Conservation (phyloP, 2,329 filamentous ascomycete genomes). For the Botryotinia calthae region DNA sequence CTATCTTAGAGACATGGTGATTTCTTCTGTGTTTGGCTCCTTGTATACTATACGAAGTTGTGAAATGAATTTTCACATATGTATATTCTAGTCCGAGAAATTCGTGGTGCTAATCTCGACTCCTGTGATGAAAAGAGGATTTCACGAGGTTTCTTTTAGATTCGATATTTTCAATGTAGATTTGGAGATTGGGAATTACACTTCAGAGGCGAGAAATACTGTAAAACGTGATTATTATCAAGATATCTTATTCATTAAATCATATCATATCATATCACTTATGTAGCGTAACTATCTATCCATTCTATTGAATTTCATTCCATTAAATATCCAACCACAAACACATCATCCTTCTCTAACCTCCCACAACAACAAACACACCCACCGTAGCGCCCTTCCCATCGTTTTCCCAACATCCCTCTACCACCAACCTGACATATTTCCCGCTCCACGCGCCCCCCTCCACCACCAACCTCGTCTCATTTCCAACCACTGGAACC, state of each 20-base stretch:
- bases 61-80: too few relatives aligned
- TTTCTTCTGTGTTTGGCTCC: too few relatives aligned
- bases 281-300: background rate
- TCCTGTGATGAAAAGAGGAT: too few relatives aligned
- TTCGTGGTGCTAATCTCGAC: too few relatives aligned
- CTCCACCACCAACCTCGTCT: slow-evolving; percentile 32
- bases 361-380: slow-evolving; percentile 45
- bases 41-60: too few relatives aligned
- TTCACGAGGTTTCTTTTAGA: too few relatives aligned
- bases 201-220: too few relatives aligned
- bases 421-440: slow-evolving; percentile 44
- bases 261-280: background rate
- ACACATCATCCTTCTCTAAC: background rate
- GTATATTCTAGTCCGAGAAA: too few relatives aligned
- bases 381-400: slow-evolving; percentile 50
- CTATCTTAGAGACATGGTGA: too few relatives aligned
- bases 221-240: background rate
- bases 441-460: slow-evolving; percentile 35
- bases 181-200: too few relatives aligned
- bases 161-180: too few relatives aligned
- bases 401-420: slow-evolving; percentile 46
- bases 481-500: slow-evolving; percentile 36
- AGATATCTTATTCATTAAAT: background rate
- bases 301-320: fast-evolving
- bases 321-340: background rate